Evolutionary conservation across 768 basidiomycete genomes (phyloP).

Genomic region (Coprinellus aureogranulatus): DNA sequence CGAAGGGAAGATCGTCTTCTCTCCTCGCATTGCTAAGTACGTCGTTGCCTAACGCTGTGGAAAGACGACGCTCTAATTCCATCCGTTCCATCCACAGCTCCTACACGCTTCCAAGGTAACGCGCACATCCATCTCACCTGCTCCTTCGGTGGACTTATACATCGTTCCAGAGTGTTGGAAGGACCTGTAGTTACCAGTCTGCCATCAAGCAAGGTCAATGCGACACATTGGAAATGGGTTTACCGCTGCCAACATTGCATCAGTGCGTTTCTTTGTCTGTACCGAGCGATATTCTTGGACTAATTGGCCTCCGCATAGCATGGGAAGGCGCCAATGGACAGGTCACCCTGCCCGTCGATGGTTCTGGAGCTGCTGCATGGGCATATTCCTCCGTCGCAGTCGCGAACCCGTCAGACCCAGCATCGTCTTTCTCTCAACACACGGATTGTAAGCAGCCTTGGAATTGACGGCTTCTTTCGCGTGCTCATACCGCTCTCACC

Average conservation of each 20-base stretch:
- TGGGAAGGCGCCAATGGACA: conserved; percentile 39
- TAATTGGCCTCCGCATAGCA: conserved; percentile 16
- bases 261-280: conserved; percentile 31
- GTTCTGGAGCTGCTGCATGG: conserved; percentile 50
- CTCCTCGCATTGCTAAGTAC: conserved; percentile 53
- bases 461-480: background rate
- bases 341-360: conserved; percentile 34
- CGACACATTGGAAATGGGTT: conserved; percentile 68
- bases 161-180: conserved; percentile 39
- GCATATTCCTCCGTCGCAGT: conserved; percentile 42
- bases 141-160: too few relatives aligned
- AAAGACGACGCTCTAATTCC: background rate
- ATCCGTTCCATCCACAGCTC: conserved; percentile 30
- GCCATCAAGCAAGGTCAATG: conserved; percentile 48
- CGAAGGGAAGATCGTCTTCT: conserved; percentile 48
- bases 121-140: background rate
- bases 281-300: background rate
- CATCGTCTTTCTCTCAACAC: conserved; percentile 54
- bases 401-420: conserved; percentile 47
- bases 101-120: conserved; percentile 52
- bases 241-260: conserved; percentile 68
- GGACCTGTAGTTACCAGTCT: conserved; percentile 55
- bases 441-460: conserved; percentile 47
- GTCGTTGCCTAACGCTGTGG: conserved; percentile 20
- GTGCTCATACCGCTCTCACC: background rate